Evolutionary conservation across 139 green algal genomes (phyloP).

Genomic region (Auxenochlorella protothecoides): DNA sequence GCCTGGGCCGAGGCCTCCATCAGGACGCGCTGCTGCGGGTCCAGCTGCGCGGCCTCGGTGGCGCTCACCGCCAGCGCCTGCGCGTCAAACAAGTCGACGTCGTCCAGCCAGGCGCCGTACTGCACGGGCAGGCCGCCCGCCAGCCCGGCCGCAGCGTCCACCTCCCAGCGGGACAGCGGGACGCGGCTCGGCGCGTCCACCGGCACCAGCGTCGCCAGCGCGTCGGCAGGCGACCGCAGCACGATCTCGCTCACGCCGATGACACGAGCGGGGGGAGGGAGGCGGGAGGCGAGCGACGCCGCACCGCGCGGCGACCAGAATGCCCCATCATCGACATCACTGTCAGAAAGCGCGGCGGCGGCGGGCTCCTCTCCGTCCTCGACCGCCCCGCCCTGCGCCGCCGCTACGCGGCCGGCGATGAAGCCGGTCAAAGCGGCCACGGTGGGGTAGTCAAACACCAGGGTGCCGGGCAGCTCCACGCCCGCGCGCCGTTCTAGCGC

Average conservation of each 20-base stretch:
- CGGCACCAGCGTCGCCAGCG: no score
- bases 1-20: slow-evolving; percentile 37
- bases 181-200: slow-evolving; percentile 8
- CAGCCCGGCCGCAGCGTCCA: slow-evolving; percentile 8
- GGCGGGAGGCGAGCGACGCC: neutral
- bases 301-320: neutral
- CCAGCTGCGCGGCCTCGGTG: slow-evolving; percentile 53
- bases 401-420: slow-evolving; percentile 6
- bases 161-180: slow-evolving; percentile 28
- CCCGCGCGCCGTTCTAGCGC: slow-evolving; percentile 28
- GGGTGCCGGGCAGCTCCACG: slow-evolving; percentile 29
- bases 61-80: slow-evolving; percentile 16
- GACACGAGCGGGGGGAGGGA: neutral
- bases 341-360: neutral
- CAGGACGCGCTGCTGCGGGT: slow-evolving; percentile 73
- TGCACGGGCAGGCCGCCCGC: slow-evolving; percentile 11
- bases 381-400: neutral
- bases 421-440: slow-evolving; percentile 7
- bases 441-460: slow-evolving; percentile 58
- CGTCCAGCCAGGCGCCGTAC: slow-evolving; percentile 53
- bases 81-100: slow-evolving; percentile 44
- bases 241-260: neutral
- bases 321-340: neutral
- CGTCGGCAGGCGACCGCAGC: no score
- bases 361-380: neutral